Conservation (phyloP, 257 asterid species). For the Euphrasia confusa region DNA sequence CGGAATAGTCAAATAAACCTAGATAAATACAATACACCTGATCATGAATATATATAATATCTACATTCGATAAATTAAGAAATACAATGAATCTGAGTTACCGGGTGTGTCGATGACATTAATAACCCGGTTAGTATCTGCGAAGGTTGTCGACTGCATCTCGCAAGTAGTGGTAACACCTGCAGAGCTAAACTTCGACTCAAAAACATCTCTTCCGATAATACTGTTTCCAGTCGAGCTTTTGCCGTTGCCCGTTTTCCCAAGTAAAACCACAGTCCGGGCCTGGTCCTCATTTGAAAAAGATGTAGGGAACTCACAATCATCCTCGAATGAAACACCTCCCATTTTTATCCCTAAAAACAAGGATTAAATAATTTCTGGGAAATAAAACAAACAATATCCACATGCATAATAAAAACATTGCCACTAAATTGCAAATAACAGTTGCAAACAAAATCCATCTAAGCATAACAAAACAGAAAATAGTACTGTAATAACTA, state of each 20-base stretch:
- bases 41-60: not conserved
- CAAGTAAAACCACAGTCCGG: not conserved
- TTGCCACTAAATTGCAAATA: no score
- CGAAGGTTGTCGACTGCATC: not conserved
- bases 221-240: not conserved
- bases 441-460: no score
- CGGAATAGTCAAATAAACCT: conserved; percentile 64
- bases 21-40: not conserved
- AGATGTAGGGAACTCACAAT: not conserved
- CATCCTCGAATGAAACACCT: not conserved
- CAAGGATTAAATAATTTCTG: not conserved
- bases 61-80: not conserved
- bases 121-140: not conserved
- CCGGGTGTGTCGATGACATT: conserved; percentile 1
- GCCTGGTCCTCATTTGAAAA: not conserved
- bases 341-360: not conserved
- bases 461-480: not conserved
- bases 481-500: no score
- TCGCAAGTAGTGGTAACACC: not conserved
- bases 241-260: not conserved
- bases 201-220: not conserved
- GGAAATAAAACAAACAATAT: not conserved
- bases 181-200: not conserved
- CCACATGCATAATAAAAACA: not conserved
- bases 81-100: not conserved